These are phyloP conservation scores for Malassezia psittaci DNA, from an alignment of 1,284 basidiomycete genomes.

Conservation along the genomic window DNA sequence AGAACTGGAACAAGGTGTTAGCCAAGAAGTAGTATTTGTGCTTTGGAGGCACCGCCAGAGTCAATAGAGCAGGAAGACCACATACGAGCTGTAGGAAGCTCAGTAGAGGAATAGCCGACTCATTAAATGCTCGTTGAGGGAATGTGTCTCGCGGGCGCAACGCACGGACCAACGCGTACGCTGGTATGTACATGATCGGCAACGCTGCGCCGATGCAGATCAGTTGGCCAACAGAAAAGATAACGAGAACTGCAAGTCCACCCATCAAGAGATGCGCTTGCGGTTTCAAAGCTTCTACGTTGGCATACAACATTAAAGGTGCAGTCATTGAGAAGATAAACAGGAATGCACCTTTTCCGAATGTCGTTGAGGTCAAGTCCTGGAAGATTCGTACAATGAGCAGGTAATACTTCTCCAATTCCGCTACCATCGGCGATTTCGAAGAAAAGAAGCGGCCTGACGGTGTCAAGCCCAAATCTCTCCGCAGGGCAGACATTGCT, in stretches of 20 bases:
- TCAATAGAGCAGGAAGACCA: not conserved
- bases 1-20: slow-evolving; percentile 15
- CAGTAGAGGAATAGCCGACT: not conserved
- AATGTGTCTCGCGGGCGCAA: slow-evolving; percentile 1
- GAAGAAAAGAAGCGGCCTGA: not conserved
- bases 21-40: slow-evolving; percentile 1
- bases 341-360: slow-evolving; percentile 11
- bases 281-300: slow-evolving; percentile 12
- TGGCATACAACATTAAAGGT: not conserved
- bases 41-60: not conserved
- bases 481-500: not conserved
- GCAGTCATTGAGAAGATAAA: slow-evolving; percentile 6
- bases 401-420: slow-evolving; percentile 3
- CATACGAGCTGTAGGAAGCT: not conserved
- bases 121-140: slow-evolving; percentile 9
- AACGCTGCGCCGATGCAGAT: slow-evolving; percentile 16
- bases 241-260: slow-evolving; percentile 5
- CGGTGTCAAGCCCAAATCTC: not conserved
- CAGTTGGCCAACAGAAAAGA: slow-evolving; percentile 9
- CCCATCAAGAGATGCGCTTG: not conserved
- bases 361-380: not conserved
- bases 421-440: not conserved
- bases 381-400: slow-evolving; percentile 9
- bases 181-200: slow-evolving; percentile 12
- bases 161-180: slow-evolving; percentile 4